Conservation (phyloP, 2,329 filamentous ascomycete genomes). For the Penicillium glabrum region DNA sequence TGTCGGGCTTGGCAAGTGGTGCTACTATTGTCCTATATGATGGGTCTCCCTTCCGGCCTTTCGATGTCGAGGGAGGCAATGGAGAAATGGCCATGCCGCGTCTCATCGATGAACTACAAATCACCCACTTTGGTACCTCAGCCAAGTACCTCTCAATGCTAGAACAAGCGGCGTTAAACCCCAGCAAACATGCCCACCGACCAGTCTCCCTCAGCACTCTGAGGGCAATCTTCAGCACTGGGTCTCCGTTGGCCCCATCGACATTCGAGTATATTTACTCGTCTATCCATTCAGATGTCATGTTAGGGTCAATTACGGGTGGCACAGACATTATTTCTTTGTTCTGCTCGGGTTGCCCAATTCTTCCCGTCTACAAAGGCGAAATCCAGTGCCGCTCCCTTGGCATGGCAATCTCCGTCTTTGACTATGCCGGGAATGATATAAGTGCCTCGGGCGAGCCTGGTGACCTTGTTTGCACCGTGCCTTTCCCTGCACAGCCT, state of each 20-base stretch:
- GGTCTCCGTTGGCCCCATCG: constrained; percentile 85
- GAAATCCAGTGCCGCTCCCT: constrained; percentile 77
- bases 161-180: constrained; percentile 72
- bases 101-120: constrained; percentile 74
- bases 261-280: constrained; percentile 89
- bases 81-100: constrained; percentile 79
- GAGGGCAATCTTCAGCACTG: constrained; percentile 89
- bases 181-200: constrained; percentile 51
- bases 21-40: constrained; percentile 86
- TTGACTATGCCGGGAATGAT: constrained; percentile 58
- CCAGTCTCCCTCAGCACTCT: constrained; percentile 52
- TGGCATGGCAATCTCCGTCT: constrained; percentile 70
- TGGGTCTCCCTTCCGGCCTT: constrained; percentile 81
- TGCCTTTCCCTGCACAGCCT: constrained; percentile 87
- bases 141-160: constrained; percentile 91
- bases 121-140: constrained; percentile 93
- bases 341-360: constrained; percentile 80
- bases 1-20: constrained; percentile 80
- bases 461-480: constrained; percentile 83
- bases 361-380: constrained; percentile 69
- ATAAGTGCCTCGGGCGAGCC: constrained; percentile 64
- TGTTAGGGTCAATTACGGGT: constrained; percentile 90
- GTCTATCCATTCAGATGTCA: constrained; percentile 75
- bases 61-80: constrained; percentile 54
- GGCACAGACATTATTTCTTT: constrained; percentile 96